A percentile compares a stretch with the other conserved stretches of the same genome.
Evolutionary conservation across 371 early-diverging fungal species (phyloP).

Genomic region (Circinella minor): DNA sequence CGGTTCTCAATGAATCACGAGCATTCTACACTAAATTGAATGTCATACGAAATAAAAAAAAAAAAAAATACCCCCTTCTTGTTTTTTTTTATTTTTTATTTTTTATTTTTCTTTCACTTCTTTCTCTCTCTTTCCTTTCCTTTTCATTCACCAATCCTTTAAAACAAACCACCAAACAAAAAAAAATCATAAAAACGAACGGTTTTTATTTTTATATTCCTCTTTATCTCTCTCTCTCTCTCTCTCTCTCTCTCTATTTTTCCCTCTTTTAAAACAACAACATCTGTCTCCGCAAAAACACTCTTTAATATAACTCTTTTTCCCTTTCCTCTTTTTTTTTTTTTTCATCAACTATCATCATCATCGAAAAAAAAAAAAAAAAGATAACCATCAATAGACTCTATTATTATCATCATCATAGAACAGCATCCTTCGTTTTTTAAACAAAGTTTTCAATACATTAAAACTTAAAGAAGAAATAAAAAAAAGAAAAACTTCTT

Average conservation of each 20-base stretch:
- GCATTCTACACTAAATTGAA: slow-evolving; percentile 4
- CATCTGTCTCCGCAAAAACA: too few species aligned
- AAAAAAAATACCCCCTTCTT: background rate
- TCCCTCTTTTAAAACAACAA: too few species aligned
- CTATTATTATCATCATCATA: background rate
- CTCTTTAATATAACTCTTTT: background rate
- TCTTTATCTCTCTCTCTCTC: slow-evolving; percentile 1
- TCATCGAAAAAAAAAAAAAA: background rate
- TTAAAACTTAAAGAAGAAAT: background rate
- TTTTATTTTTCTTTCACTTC: background rate
- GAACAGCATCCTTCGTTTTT: slow-evolving; percentile 1
- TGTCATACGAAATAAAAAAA: background rate
- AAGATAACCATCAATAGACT: background rate
- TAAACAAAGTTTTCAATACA: background rate
- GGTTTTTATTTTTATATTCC: too few species aligned
- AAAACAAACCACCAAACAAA: background rate
- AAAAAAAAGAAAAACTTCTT: background rate
- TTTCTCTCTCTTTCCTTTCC: slow-evolving; percentile 9
- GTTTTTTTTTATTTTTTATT: background rate
- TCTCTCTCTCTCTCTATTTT: background rate
- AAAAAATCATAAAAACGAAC: too few species aligned
- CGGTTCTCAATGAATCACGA: slow-evolving; percentile 1
- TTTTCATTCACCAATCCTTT: slow-evolving; percentile 8
- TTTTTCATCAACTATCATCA: background rate
- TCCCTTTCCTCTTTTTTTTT: background rate